Base-by-base conservation (phyloP, 2,329 filamentous ascomycete genomes). In the Alternaria sp. region DNA sequence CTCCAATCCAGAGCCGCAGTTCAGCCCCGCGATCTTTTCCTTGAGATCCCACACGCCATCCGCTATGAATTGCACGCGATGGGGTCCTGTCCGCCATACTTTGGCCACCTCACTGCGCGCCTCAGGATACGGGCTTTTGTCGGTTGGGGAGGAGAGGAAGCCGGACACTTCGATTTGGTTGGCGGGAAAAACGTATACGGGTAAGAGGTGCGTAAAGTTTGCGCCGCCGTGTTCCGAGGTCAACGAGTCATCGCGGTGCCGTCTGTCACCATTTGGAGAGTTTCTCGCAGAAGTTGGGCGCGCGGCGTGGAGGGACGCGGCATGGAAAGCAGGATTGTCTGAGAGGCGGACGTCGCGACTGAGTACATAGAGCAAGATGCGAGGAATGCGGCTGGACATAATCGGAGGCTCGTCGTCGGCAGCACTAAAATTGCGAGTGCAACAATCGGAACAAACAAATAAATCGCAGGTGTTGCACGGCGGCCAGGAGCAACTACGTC, bases 31-130 rank as follows among this genome's bases (percentile, higher is more conserved):
- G 2, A 94, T 80, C 4, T 83, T 85, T 10, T 83, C 75, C 72
- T 93, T 93, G 64, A 94, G 57, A 72, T 92, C 88, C 90, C 90
- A 93, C 0, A 93, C 86, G 30, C 88, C 88, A 76, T 95, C 86
- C 0, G 88, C 89, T 28, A 92, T 80, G 75, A 94, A 95, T 75
- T 88, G 90, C 58, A 88, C 88, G 37, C 92, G 86, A 71, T 92
- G 87, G 6, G 88, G 88, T 3, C 92, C 92, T 71, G 90, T 93
- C 74, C 92, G 84, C 89, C 90, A 93, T 74, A 92, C 92, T 2
- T 84, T 82, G 12, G 86, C 90, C 4, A 91, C 80, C n/a, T 83
- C 77, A 70, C 90, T 92, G 61, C 86, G 84, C 4, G 92, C 90
- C 71, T 89, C 87, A 0, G 89, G 89, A 66, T 91, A 94, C 0